Evolutionary conservation across 768 basidiomycete species (phyloP), one percentile per base, ranked within the genome.

Genomic region (Auricularia sp.): DNA sequence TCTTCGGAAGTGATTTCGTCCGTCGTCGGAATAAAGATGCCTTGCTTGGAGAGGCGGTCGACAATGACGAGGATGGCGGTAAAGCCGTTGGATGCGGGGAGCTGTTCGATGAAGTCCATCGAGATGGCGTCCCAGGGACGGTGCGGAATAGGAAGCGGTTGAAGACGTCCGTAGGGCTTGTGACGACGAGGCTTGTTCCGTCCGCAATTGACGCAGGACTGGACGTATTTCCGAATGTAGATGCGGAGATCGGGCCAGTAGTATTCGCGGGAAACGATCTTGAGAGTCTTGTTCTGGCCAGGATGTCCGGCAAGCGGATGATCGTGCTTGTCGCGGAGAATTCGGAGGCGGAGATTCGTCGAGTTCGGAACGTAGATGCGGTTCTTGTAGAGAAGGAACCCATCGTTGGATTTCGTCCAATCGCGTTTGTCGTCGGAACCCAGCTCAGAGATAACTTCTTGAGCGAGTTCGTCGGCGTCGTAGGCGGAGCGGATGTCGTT

Each of bases 301-400:
- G 73, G 77, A 62, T 83, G 81, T 12, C 81, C 80, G 35, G 73
- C 72, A 29, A 74, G 61, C 2, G 72, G 68, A 23, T 67, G 63
- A 64, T 83, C 77, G 67, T 82, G 81, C 21, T 68, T 68, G 5
- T 64, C 64, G 10, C 72, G 66, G 8, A 80, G 63, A 61, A 77
- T 70, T 5, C 74, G 69, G 56, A 64, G 33, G 8, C 69, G 72
- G 8, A 78, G 68, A 54, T 74, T 56, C 39, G 64, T 33, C 4
- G 33, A 23, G 51, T 65, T 61, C 8, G 78, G 79, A 18, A 80
- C 71, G 60, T 68, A 76, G 16, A 77, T 65, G 21, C 61, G 64
- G 36, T 68, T 70, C 18, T 74, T 64, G 58, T 68, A 72, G 21
- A 67, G 69, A 1, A 77, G 65, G 1, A 75, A 62, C 10, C 64